These are phyloP conservation scores for Stagonosporopsis chrysanthemi DNA, from an alignment of 2,329 filamentous ascomycete species.

Conservation along the genomic window DNA sequence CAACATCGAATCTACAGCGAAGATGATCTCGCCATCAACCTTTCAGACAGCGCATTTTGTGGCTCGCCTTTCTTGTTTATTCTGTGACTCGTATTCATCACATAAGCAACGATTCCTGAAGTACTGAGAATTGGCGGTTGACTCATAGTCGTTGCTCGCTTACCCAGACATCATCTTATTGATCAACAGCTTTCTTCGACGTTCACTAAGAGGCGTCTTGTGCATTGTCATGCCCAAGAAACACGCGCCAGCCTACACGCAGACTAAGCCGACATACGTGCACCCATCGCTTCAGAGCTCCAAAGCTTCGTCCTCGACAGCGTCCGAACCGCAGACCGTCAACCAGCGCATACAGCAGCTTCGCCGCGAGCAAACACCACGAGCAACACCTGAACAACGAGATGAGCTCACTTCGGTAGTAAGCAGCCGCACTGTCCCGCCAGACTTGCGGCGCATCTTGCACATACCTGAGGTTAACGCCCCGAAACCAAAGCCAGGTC, in stretches of 20 bases:
- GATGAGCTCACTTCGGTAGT: slow-evolving; percentile 54
- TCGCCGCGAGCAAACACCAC: slow-evolving; percentile 52
- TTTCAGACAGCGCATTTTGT: neutral
- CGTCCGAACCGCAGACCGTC: slow-evolving; percentile 48
- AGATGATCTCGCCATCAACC: slow-evolving; percentile 7
- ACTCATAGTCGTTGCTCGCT: slow-evolving; percentile 15
- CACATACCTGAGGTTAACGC: slow-evolving; percentile 56
- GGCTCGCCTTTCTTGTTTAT: neutral
- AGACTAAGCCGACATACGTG: slow-evolving; percentile 51
- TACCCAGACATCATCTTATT: slow-evolving; percentile 1
- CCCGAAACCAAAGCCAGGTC: slow-evolving; percentile 54
- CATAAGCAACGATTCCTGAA: neutral
- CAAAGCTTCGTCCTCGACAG: slow-evolving; percentile 30
- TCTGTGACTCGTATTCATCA: neutral
- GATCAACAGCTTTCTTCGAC: neutral
- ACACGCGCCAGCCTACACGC: slow-evolving; percentile 52
- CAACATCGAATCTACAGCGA: slow-evolving; percentile 8
- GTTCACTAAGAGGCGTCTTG: slow-evolving; percentile 3
- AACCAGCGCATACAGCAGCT: slow-evolving; percentile 58
- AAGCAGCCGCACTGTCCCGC: slow-evolving; percentile 54
- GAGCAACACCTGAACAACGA: slow-evolving; percentile 51
- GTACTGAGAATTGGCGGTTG: slow-evolving; percentile 1
- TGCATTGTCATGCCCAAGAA: slow-evolving; percentile 57
- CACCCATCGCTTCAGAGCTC: slow-evolving; percentile 48
- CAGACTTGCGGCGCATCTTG: slow-evolving; percentile 54